phyloP scores from a whole-genome alignment of 2,329 filamentous ascomycete species.

The Aureobasidium sp. region DNA sequence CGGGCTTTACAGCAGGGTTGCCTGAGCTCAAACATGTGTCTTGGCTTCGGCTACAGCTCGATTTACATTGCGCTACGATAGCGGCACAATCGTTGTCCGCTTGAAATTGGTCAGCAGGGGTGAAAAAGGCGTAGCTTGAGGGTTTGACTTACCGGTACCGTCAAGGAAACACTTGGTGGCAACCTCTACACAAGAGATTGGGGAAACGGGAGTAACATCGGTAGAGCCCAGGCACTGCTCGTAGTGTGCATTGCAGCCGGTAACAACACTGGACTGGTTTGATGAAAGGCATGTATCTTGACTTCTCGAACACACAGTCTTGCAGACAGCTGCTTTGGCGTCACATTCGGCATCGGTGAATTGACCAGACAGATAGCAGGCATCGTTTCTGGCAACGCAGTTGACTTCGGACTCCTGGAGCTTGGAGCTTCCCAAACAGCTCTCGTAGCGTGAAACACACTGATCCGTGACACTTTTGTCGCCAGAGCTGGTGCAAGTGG shows the following conservation, averaged over 20 bases:
- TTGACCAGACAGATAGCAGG: not conserved
- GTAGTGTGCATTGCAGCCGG: not conserved
- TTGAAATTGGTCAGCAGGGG: too few species aligned
- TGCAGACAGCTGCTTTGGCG: not conserved
- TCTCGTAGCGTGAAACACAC: not conserved
- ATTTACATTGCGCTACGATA: not conserved
- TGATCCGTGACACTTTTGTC: not conserved
- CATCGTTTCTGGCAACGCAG: not conserved
- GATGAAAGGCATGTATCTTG: not conserved
- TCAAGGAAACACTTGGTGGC: not conserved
- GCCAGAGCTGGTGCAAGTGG: not conserved
- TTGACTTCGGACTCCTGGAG: not conserved
- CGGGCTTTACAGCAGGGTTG: not conserved
- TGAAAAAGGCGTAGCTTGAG: too few species aligned
- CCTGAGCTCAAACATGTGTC: not conserved
- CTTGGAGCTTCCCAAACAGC: not conserved
- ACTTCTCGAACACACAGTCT: not conserved
- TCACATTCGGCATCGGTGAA: not conserved
- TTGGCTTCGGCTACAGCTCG: not conserved
- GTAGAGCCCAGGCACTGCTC: not conserved
- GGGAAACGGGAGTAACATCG: not conserved
- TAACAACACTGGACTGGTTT: not conserved
- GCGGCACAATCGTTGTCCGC: not conserved
- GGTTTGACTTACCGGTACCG: not conserved
- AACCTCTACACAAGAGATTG: not conserved